Base-by-base conservation (phyloP, 805 yeast species). In the Kodamaea jinghongensis region DNA sequence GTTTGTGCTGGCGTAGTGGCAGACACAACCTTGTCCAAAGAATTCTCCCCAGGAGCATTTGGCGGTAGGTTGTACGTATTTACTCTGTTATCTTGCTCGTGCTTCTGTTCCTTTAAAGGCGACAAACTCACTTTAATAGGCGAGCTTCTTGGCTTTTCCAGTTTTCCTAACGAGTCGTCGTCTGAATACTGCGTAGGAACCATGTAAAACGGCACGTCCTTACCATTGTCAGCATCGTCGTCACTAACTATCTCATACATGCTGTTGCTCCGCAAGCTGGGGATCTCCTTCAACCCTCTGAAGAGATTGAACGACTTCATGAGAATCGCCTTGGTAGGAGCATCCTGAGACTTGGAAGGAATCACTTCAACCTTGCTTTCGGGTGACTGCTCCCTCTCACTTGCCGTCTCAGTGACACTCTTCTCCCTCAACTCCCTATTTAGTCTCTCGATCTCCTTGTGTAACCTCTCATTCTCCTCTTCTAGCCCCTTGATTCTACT, bases 141-240 rank as follows among this genome's bases (percentile, higher is more conserved):
- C 15, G 38, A 35, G 6, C 17, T 37, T 23, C 35, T 32, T 5
- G 26, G 15, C 15, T 31, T 23, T 8, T 34, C 31, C 23, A 26
- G 16, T 15, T 31, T 6, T 5, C 23, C 23, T 5, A 20, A 20
- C 4, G 30, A 9, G 7, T 51, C 56, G 12, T 54, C 58, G 11
- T 48, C 50, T 3, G 61, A 55, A 30, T 58, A 58, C 43, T 58
- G 63, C 1, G 63, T 58, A 3, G 63, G 56, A n/a, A 54, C 23
- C 38, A 45, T 42, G 25, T 52, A 46, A 32, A 51, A 47, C 4
- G 52, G 52, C 20, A 45, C 35, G 11, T 46, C 48, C 23, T 20
- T 20, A 14, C 39, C 38, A 17, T 43, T 42, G 11, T 40, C 32
- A 5, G 36, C 39, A n/a, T 27, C 15, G n/a, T 34, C 30, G 1